Evolutionary conservation across 768 basidiomycete species (phyloP).

Genomic region (Xerocomellus chrysenteron): DNA sequence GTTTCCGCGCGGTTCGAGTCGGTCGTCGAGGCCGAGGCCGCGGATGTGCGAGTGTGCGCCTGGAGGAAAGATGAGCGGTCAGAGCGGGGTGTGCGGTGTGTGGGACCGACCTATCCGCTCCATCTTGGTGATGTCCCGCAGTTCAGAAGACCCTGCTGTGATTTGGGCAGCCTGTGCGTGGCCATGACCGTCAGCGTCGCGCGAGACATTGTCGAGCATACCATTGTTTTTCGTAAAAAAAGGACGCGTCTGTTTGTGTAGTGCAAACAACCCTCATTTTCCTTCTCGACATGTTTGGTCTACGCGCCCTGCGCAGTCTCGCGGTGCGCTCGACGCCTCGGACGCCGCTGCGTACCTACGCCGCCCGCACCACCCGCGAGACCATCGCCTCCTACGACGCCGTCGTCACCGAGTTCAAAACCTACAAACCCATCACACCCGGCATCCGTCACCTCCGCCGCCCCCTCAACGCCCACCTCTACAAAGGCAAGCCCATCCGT

Average conservation of each 20-base stretch:
- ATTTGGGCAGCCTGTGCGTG: conserved; percentile 63
- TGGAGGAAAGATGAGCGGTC: conserved; percentile 27
- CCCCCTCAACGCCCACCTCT: conserved; percentile 81
- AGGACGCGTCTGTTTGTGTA: conserved; percentile 35
- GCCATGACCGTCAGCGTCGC: conserved; percentile 7
- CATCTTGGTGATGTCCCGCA: conserved; percentile 89
- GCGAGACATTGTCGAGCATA: conserved; percentile 8
- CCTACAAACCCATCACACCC: conserved; percentile 86
- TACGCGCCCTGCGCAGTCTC: conserved; percentile 22
- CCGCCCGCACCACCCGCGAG: conserved; percentile 33
- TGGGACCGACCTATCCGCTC: conserved; percentile 76
- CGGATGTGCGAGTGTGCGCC: conserved; percentile 94
- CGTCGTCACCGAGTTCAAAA: conserved; percentile 71
- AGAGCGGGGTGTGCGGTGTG: too few species aligned
- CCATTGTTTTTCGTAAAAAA: conserved; percentile 24
- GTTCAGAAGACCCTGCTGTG: conserved; percentile 71
- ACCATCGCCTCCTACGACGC: conserved; percentile 32
- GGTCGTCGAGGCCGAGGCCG: conserved; percentile 89
- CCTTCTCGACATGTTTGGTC: conserved; percentile 11
- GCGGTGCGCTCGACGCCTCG: conserved; percentile 2
- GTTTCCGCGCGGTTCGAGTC: conserved; percentile 84
- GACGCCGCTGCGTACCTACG: conserved; percentile 28
- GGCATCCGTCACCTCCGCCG: conserved; percentile 83
- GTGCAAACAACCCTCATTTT: conserved; percentile 25
- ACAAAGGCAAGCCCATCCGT: conserved; percentile 81